Conservation (phyloP, 306 rosid species). For the Nissolia schottii region DNA sequence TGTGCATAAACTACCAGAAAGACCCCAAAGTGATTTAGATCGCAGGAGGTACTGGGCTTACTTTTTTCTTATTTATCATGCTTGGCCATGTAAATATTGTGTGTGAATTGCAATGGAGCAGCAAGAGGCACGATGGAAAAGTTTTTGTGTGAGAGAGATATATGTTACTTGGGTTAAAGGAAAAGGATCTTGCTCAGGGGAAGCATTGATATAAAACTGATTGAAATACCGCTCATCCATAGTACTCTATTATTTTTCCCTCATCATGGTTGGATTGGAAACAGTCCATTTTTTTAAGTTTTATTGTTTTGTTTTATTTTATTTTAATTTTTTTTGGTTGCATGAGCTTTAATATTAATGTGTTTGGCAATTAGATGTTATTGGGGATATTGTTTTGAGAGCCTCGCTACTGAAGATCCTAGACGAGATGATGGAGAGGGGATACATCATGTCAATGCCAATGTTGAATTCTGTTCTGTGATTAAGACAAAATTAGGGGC, state of each 20-base stretch:
- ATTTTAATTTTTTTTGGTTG: too few species aligned
- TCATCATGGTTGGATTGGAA: not conserved
- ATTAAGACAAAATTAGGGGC: constrained; percentile 94
- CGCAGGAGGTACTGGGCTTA: constrained; percentile 66
- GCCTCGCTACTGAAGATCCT: constrained; percentile 98
- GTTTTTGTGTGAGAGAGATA: not conserved
- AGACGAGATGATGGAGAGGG: constrained; percentile 74
- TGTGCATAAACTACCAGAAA: constrained; percentile 90
- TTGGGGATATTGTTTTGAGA: constrained; percentile 94
- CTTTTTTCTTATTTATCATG: not conserved
- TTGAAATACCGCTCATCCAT: not conserved
- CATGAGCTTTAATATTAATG: constrained; percentile 3
- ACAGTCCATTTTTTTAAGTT: not conserved
- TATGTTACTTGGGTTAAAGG: constrained; percentile 5
- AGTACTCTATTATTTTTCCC: not conserved
- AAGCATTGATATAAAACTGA: constrained; percentile 9
- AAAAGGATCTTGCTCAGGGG: not conserved
- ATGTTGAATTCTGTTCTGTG: constrained; percentile 84
- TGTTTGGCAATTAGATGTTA: constrained; percentile 61
- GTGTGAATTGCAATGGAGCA: not conserved
- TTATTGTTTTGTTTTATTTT: too few species aligned
- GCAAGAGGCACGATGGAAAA: not conserved
- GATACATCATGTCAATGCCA: constrained; percentile 87
- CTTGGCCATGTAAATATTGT: not conserved
- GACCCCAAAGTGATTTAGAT: constrained; percentile 78